A percentile compares a stretch with the other conserved stretches of the same genome.
Evolutionary conservation across 139 green algal species (phyloP).

Genomic region (Chlorella sp.): DNA sequence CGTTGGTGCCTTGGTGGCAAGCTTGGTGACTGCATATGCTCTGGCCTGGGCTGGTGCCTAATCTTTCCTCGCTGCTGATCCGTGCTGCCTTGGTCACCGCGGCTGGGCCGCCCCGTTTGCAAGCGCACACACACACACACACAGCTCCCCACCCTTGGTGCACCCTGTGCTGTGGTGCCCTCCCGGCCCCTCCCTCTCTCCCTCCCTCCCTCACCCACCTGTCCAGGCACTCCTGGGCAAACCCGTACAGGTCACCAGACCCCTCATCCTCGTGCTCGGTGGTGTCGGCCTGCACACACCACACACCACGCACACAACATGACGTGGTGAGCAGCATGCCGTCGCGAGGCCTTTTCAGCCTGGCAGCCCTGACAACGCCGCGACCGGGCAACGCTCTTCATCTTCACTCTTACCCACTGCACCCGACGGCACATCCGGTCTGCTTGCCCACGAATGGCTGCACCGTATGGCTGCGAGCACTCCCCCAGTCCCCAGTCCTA

Average conservation of each 20-base stretch:
- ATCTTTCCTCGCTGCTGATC: too few species aligned
- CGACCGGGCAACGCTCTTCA: background rate
- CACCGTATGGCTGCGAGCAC: background rate
- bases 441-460: background rate
- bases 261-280: constrained; percentile 61
- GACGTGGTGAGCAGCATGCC: background rate
- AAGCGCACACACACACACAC: too few species aligned
- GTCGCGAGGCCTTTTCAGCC: background rate
- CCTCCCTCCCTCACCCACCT: too few species aligned
- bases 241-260: constrained; percentile 71
- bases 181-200: too few species aligned
- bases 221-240: constrained; percentile 88
- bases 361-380: background rate
- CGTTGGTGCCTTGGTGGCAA: too few species aligned
- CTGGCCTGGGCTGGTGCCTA: too few species aligned
- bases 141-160: too few species aligned
- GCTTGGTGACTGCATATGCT: too few species aligned
- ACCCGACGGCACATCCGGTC: background rate
- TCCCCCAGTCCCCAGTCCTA: constrained; percentile 3
- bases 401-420: background rate
- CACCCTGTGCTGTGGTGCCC: too few species aligned
- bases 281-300: constrained; percentile 19
- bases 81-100: too few species aligned
- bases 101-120: too few species aligned
- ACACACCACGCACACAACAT: background rate